Evolutionary conservation across 163 green algal genomes (phyloP).

Genomic region (Trebouxiophyceae sp.): DNA sequence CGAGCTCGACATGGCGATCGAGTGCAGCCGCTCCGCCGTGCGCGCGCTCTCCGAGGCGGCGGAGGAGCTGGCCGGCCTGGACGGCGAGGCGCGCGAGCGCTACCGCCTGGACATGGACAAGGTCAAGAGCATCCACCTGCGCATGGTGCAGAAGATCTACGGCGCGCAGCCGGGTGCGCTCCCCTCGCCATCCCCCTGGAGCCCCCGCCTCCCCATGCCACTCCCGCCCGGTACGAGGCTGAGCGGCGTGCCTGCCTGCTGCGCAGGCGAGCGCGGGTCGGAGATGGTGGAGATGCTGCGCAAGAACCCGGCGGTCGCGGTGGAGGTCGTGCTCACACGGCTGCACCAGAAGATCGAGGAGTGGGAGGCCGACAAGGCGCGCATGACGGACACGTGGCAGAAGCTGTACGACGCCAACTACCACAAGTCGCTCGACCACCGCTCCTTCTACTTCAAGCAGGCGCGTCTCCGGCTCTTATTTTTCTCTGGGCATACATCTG

Average conservation of each 20-base stretch:
- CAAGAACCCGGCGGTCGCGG: conserved; percentile 73
- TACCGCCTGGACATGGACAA: conserved; percentile 49
- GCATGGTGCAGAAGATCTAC: conserved; percentile 85
- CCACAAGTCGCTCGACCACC: conserved; percentile 96
- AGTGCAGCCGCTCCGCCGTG: conserved; percentile 70
- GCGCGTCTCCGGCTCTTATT: neutral
- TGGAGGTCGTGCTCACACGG: conserved; percentile 75
- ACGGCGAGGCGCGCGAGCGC: conserved; percentile 47
- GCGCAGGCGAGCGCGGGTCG: conserved; percentile 28
- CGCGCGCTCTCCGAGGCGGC: conserved; percentile 29
- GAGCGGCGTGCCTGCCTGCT: too few relatives aligned
- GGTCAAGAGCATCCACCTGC: conserved; percentile 68
- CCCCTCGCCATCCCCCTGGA: too few relatives aligned
- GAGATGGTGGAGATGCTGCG: conserved; percentile 75
- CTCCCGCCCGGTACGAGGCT: too few relatives aligned
- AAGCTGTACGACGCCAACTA: conserved; percentile 96
- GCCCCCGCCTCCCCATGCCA: too few relatives aligned
- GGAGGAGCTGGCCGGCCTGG: conserved; percentile 24
- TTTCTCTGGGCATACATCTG: too few relatives aligned
- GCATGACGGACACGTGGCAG: conserved; percentile 81
- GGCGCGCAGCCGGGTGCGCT: conserved; percentile 28
- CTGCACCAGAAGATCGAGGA: conserved; percentile 91
- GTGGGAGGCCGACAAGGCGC: conserved; percentile 53
- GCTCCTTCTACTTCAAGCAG: conserved; percentile 99
- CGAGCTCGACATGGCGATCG: conserved; percentile 95